Conservation (phyloP, 2,329 filamentous ascomycete species). For the Aspergillus pseudoglaucus region DNA sequence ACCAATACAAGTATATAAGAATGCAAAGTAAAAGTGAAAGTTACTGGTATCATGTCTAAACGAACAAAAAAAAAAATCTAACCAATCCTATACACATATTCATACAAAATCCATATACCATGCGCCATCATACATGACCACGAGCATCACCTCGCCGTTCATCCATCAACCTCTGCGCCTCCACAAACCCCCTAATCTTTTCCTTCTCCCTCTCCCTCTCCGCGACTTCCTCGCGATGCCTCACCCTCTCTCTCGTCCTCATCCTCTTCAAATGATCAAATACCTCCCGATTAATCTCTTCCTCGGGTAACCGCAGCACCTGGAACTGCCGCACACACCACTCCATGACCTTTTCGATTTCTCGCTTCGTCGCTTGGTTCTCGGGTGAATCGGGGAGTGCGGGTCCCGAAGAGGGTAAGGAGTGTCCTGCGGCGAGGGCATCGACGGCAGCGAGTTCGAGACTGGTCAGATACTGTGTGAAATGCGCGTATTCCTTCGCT, state of each 20-base stretch:
- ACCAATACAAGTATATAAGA: no score
- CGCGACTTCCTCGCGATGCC: neutral
- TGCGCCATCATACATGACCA: neutral
- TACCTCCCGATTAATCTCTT: constrained; percentile 29
- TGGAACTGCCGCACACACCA: constrained; percentile 30
- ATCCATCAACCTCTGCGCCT: neutral
- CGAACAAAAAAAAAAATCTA: no score
- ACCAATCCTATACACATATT: no score
- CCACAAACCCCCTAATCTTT: neutral
- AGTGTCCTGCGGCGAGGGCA: no score
- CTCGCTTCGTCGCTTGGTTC: no score
- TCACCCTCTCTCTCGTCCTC: constrained; percentile 1
- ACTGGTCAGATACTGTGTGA: no score
- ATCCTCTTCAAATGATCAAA: constrained; percentile 24
- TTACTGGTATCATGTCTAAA: no score
- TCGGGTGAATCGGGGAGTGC: no score
- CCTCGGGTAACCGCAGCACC: constrained; percentile 18
- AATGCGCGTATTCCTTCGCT: constrained; percentile 19
- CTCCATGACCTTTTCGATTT: constrained; percentile 16
- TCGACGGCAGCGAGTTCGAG: no score
- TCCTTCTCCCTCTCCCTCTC: neutral
- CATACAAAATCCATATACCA: no score
- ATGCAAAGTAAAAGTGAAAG: no score
- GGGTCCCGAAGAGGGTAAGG: no score
- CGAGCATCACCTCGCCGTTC: neutral